These are phyloP conservation scores for Nicotiana knightiana DNA, from an alignment of 257 asterid genomes.

Conservation along the genomic window DNA sequence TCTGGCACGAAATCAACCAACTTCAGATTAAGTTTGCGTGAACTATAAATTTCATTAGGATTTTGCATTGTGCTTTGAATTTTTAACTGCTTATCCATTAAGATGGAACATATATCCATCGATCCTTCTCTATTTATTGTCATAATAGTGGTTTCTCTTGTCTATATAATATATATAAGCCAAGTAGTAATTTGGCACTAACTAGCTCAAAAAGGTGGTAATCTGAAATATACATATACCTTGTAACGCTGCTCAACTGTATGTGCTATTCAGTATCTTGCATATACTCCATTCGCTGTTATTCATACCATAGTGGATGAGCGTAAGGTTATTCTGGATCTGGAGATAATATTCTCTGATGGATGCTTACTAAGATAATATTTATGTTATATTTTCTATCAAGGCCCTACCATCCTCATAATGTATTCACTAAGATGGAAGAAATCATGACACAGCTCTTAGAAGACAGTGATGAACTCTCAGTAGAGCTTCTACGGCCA, in stretches of 20 bases:
- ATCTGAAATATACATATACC: not conserved
- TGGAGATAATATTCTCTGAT: not conserved
- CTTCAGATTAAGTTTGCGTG: not conserved
- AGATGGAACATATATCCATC: not conserved
- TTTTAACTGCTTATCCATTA: not conserved
- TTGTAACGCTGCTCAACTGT: not conserved
- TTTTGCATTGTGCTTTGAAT: not conserved
- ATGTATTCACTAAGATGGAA: slow-evolving; percentile 26
- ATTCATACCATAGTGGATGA: not conserved
- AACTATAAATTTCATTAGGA: not conserved
- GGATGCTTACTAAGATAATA: not conserved
- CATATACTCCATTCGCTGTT: not conserved
- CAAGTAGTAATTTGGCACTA: not conserved
- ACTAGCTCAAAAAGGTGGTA: not conserved
- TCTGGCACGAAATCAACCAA: not conserved
- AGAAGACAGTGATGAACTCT: slow-evolving; percentile 33
- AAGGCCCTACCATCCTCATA: slow-evolving; percentile 28
- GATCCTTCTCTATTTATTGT: not conserved
- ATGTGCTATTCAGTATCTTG: not conserved
- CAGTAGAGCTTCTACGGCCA: slow-evolving; percentile 30
- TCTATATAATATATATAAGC: not conserved
- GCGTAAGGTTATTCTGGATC: not conserved
- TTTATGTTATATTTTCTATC: slow-evolving; percentile 14
- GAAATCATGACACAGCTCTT: slow-evolving; percentile 28
- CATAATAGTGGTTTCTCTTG: not conserved